Percentiles rank a stretch among this genome's conserved stretches.
Conservation (phyloP, 2,329 filamentous ascomycete genomes). For the Mycosphaerella sp. region DNA sequence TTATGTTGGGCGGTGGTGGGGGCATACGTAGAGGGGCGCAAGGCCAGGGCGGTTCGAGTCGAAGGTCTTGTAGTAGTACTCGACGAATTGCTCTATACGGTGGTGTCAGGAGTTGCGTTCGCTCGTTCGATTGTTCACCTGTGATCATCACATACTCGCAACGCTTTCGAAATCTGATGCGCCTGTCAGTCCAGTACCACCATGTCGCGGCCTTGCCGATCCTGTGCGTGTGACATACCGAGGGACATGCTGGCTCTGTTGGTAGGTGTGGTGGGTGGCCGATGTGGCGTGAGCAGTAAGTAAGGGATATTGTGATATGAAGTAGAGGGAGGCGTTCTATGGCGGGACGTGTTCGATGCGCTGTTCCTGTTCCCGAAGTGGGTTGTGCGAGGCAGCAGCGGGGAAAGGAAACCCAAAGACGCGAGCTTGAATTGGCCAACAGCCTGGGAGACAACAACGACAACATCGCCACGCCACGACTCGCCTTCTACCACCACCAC, state of each 20-base stretch:
- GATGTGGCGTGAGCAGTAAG: background rate
- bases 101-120: slow-evolving; percentile 3
- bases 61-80: slow-evolving; percentile 88
- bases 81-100: slow-evolving; percentile 72
- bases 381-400: background rate
- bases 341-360: background rate
- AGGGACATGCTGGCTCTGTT: background rate
- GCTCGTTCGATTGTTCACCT: background rate
- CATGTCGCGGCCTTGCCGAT: background rate
- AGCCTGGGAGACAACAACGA: no score
- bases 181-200: slow-evolving; percentile 3
- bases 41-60: slow-evolving; percentile 64
- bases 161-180: slow-evolving; percentile 31
- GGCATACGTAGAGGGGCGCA: slow-evolving; percentile 67
- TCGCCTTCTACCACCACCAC: no score
- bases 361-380: background rate
- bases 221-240: background rate
- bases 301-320: background rate
- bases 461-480: no score
- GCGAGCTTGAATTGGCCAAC: no score
- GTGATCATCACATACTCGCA: slow-evolving; percentile 26
- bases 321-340: no score
- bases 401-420: background rate
- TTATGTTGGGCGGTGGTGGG: background rate
- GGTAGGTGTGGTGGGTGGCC: background rate